Percentiles rank a stretch among this genome's conserved stretches.
phyloP scores from a whole-genome alignment of 1,284 basidiomycete species.

The Pyrrhoderma lamaoense region DNA sequence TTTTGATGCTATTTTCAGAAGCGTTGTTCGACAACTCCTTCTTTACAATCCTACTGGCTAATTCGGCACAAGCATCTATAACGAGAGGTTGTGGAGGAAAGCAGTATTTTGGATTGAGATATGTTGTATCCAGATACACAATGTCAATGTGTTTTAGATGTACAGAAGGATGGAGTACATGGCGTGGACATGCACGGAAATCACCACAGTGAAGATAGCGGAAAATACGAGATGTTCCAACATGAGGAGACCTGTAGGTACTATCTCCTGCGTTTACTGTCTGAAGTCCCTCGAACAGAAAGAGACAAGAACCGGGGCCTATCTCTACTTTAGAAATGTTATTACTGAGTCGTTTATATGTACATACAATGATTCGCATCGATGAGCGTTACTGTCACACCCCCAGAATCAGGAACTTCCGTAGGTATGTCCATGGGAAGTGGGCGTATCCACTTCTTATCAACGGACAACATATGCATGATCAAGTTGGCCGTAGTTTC shows the following conservation, averaged over 20 bases:
- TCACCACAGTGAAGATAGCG: conserved; percentile 96
- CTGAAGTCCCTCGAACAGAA: conserved; percentile 89
- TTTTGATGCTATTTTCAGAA: conserved; percentile 33
- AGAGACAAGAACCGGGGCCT: conserved; percentile 89
- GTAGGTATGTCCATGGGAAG: conserved; percentile 76
- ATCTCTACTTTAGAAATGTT: background rate
- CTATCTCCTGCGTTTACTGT: conserved; percentile 84
- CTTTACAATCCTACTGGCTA: conserved; percentile 56
- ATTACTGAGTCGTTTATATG: background rate
- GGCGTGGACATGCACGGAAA: conserved; percentile 81
- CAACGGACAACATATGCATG: conserved; percentile 82
- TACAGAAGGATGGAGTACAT: conserved; percentile 76
- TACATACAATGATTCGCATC: conserved; percentile 89
- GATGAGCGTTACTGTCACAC: conserved; percentile 88
- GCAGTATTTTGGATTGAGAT: conserved; percentile 90
- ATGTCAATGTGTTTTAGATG: conserved; percentile 76
- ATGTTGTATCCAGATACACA: conserved; percentile 95
- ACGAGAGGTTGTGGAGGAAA: conserved; percentile 94
- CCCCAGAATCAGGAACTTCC: conserved; percentile 74
- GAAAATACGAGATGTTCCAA: conserved; percentile 67
- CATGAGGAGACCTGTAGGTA: conserved; percentile 57
- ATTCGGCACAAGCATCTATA: conserved; percentile 83
- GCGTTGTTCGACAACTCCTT: conserved; percentile 30
- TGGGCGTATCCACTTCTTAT: conserved; percentile 80
- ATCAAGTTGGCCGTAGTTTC: conserved; percentile 87